Conservation (phyloP, 495 filamentous ascomycete species). For the Aspergillus funiculosus region DNA sequence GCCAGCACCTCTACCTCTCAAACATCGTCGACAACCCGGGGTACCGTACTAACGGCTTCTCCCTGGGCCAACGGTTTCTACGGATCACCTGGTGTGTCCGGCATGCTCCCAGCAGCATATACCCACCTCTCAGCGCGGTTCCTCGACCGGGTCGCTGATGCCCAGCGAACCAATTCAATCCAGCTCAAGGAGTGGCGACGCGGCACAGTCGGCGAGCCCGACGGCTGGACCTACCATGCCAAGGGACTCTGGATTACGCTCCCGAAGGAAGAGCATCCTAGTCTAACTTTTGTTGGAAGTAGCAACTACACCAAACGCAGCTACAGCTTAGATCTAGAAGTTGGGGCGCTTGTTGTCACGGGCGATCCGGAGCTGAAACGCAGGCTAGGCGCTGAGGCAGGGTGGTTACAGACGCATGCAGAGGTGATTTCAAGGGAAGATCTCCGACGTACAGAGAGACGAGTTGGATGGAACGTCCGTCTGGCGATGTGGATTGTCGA, state of each 20-base stretch:
- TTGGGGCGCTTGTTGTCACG: slow-evolving; percentile 79
- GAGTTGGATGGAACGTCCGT: slow-evolving; percentile 78
- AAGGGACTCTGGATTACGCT: slow-evolving; percentile 94
- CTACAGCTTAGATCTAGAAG: slow-evolving; percentile 86
- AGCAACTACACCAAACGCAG: slow-evolving; percentile 95
- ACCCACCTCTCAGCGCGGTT: slow-evolving; percentile 80
- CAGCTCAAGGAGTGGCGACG: slow-evolving; percentile 81
- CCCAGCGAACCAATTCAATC: slow-evolving; percentile 56
- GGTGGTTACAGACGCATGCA: slow-evolving; percentile 70
- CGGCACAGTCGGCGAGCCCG: slow-evolving; percentile 71
- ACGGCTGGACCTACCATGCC: slow-evolving; percentile 95
- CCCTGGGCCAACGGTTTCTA: slow-evolving; percentile 96
- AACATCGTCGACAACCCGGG: slow-evolving; percentile 43
- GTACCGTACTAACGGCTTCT: slow-evolving; percentile 88
- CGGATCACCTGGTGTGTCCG: slow-evolving; percentile 78
- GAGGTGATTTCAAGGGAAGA: slow-evolving; percentile 62
- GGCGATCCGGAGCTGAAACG: slow-evolving; percentile 65
- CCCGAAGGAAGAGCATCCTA: slow-evolving; percentile 52
- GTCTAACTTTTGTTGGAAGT: slow-evolving; percentile 77
- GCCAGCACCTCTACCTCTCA: slow-evolving; percentile 43
- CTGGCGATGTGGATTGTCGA: slow-evolving; percentile 86
- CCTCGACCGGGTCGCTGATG: slow-evolving; percentile 59
- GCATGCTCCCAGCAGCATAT: slow-evolving; percentile 87
- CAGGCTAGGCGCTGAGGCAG: slow-evolving; percentile 68
- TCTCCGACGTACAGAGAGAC: slow-evolving; percentile 69